A percentile compares a stretch with the other conserved stretches of the same genome.
Evolutionary conservation across 805 yeast genomes (phyloP).

Genomic region (Pichia scutulata): DNA sequence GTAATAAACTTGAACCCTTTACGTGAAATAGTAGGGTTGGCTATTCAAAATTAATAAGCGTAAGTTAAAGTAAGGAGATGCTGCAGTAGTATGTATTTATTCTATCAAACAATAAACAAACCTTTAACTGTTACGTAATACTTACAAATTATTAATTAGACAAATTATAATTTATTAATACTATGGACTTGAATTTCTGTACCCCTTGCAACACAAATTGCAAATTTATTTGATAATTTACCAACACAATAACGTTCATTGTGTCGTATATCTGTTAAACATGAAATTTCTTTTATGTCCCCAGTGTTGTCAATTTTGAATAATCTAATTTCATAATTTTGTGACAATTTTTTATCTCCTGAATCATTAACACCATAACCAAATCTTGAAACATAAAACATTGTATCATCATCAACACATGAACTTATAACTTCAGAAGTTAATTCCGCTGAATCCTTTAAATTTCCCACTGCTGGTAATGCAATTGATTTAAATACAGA

Average conservation of each 20-base stretch:
- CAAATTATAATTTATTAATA: background rate
- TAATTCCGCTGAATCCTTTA: background rate
- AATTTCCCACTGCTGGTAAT: background rate
- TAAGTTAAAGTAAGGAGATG: background rate
- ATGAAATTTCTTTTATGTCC: slow-evolving; percentile 14
- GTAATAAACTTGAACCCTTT: too few species aligned
- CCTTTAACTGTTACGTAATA: background rate
- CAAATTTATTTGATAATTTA: slow-evolving; percentile 10
- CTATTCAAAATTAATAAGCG: too few species aligned
- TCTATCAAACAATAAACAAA: background rate
- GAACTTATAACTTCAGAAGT: slow-evolving; percentile 9
- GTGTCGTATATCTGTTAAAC: slow-evolving; percentile 4
- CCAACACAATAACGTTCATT: slow-evolving; percentile 18
- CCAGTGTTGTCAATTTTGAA: slow-evolving; percentile 18
- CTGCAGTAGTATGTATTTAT: background rate
- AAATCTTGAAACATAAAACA: slow-evolving; percentile 13
- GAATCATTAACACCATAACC: too few species aligned
- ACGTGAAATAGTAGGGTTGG: too few species aligned
- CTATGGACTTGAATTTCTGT: slow-evolving; percentile 13
- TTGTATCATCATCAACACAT: slow-evolving; percentile 16
- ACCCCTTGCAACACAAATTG: slow-evolving; percentile 13
- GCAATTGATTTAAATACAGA: slow-evolving; percentile 18
- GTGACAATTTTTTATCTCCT: background rate
- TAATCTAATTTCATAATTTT: slow-evolving; percentile 6
- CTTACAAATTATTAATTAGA: background rate